Evolutionary conservation across 129 eudicot species (phyloP).

Genomic region (Tanacetum coccineum): DNA sequence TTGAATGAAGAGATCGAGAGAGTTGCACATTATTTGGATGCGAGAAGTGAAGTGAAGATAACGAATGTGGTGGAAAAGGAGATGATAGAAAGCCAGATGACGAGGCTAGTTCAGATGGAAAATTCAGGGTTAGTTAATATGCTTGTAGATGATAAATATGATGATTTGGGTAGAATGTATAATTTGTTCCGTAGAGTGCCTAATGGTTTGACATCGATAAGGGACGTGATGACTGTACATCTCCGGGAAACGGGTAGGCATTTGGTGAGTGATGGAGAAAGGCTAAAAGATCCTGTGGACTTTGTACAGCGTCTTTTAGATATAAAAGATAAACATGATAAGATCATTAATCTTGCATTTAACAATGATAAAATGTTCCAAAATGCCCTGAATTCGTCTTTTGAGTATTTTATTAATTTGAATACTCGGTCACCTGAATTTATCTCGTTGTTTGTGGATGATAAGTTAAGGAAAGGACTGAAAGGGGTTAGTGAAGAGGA

Average conservation of each 20-base stretch:
- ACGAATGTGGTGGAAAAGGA: conserved; percentile 62
- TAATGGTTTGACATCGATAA: conserved; percentile 15
- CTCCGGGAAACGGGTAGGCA: conserved; percentile 52
- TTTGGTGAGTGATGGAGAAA: too few relatives aligned
- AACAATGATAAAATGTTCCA: conserved; percentile 41
- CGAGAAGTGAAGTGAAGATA: conserved; percentile 49
- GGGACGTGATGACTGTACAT: conserved; percentile 60
- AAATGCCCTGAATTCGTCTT: conserved; percentile 59
- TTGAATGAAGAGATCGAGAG: conserved; percentile 60
- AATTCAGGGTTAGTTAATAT: neutral
- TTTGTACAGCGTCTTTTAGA: too few relatives aligned
- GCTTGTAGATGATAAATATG: too few relatives aligned
- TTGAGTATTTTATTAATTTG: conserved; percentile 59
- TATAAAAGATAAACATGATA: too few relatives aligned
- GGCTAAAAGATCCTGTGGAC: too few relatives aligned
- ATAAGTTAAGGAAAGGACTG: conserved; percentile 50
- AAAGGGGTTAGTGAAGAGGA: conserved; percentile 64
- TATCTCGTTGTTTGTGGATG: conserved; percentile 68
- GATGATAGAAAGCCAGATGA: conserved; percentile 63
- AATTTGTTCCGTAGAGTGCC: too few relatives aligned
- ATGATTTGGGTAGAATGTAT: too few relatives aligned
- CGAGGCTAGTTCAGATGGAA: conserved; percentile 59
- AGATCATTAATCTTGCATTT: too few relatives aligned
- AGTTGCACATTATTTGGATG: conserved; percentile 50
- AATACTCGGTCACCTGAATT: conserved; percentile 57